Evolutionary conservation across 257 asterid genomes (phyloP), one percentile per base, ranked within the genome.

Genomic region (Solanum sejunctum): DNA sequence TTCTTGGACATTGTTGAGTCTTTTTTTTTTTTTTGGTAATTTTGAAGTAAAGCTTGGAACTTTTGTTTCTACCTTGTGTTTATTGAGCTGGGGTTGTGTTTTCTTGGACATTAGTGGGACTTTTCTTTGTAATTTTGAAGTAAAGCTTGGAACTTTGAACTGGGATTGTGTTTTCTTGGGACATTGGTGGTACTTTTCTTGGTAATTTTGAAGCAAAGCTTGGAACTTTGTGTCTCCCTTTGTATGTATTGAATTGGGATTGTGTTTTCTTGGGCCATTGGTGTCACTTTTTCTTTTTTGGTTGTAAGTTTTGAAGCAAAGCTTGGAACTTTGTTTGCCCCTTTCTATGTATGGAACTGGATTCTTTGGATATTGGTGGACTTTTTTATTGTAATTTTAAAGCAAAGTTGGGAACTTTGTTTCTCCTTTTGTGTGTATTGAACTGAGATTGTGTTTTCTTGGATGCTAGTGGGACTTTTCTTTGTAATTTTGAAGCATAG

Each of bases 141-240:
- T 6, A 67, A 32, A 32, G 49, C 6, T 67, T 16, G 47, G 21
- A 36, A 8, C 49, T 67, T 67, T 32, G 73, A 64, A 56, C 83
- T 81, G 86, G 85, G 80, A 67, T 88, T 70, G 82, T 81, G 85
- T 84, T 84, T 32, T 87, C 73, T 73, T 87, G 81, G 81, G 89
- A 55, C 56, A 71, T 67, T 66, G 51, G 28, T 32, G 10, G 28
- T 9, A 71, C 80, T 43, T 6, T 70, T 20, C 5, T 70, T 10
- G 5, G 72, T 72, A 45, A 45, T 45, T 72, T 67, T 73, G n/a
- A 45, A 73, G 58, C 18, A 45, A 45, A 45, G 57, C 2, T 72
- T n/a, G 3, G 20, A 72, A 45, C 20, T 72, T 45, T 45, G 36
- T 23, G 45, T n/a, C 57, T 73, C 36, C 41, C 41, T 26, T 47